These are phyloP conservation scores for Colletotrichum shisoi DNA, from an alignment of 2,329 filamentous ascomycete genomes.

Conservation along the genomic window DNA sequence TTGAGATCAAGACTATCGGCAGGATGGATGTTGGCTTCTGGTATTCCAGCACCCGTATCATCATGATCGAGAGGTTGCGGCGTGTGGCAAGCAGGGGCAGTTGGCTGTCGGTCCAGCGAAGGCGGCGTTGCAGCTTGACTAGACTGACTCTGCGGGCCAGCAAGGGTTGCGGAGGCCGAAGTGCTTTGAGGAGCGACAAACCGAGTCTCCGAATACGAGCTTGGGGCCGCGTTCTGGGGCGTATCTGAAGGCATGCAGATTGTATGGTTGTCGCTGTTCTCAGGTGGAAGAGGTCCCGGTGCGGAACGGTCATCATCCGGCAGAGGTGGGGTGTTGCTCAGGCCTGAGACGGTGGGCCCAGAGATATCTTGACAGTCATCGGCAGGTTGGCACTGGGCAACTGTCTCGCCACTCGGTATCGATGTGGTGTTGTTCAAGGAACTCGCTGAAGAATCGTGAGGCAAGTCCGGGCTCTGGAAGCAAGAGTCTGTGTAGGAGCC, in stretches of 20 bases:
- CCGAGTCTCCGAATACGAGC: neutral
- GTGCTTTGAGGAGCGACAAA: neutral
- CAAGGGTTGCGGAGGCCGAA: neutral
- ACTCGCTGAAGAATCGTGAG: neutral
- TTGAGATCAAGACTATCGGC: constrained; percentile 3
- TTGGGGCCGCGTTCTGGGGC: neutral
- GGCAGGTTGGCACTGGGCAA: neutral
- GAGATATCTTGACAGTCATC: neutral
- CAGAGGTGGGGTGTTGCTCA: neutral
- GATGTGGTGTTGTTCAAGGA: neutral
- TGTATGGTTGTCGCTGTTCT: neutral
- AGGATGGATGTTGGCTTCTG: neutral
- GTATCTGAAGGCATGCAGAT: neutral
- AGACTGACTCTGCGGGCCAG: neutral
- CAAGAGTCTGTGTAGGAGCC: constrained; percentile 48
- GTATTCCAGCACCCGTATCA: neutral
- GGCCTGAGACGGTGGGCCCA: neutral
- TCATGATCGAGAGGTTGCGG: neutral
- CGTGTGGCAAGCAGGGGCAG: neutral
- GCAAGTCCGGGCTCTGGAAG: constrained; percentile 1
- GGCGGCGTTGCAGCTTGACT: neutral
- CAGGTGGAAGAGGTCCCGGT: neutral
- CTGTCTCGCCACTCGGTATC: neutral
- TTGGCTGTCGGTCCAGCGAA: neutral
- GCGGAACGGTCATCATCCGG: neutral